Evolutionary conservation across 2,329 filamentous ascomycete species (phyloP), one percentile per base, ranked within the genome.

Genomic region (Bertia moriformis): DNA sequence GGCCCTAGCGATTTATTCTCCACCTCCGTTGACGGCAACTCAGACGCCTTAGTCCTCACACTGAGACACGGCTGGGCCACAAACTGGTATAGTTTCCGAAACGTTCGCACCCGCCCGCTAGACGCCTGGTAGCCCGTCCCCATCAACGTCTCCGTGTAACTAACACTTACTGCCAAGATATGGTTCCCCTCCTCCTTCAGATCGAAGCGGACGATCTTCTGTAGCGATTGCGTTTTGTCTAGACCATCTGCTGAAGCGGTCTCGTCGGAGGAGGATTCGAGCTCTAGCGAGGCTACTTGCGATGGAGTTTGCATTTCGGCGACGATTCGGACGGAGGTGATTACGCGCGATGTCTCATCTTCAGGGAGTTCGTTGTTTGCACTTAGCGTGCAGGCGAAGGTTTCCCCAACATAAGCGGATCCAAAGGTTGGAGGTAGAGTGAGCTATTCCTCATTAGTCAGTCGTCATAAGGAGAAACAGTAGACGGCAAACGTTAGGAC

Each of bases 31-130:
- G 59, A 55, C 24, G 61, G 52, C 39, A 75, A 48, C 43, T 75
- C 67, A 4, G 71, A 73, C 3, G 73, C 65, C 51, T 82, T 82
- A 1, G 75, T 80, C 44, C 75, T 61, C 18, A 82, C 75, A 46
- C 70, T 74, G 37, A 82, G 56, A 41, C 76, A 67, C 38, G 73
- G 73, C 53, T 78, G 71, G 30, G 76, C 73, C 38, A 76, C 67
- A 46, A 82, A 82, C 46, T 81, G 77, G 50, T 81, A 82, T 33
- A 82, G 54, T 49, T 82, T 82, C 48, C 76, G 62, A 49, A 81
- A 81, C 4, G 72, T 78, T 43, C 76, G 61, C 7, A 69, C 68
- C 36, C 71, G 59, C 41, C 66, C 65, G 2, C 65, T 67, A 17
- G 67, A 66, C 44, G 61, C 56, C 19, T 54, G 51, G 17, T 60